These are phyloP conservation scores for Zymoseptoria tritici DNA, from an alignment of 2,329 filamentous ascomycete genomes.

Conservation along the genomic window DNA sequence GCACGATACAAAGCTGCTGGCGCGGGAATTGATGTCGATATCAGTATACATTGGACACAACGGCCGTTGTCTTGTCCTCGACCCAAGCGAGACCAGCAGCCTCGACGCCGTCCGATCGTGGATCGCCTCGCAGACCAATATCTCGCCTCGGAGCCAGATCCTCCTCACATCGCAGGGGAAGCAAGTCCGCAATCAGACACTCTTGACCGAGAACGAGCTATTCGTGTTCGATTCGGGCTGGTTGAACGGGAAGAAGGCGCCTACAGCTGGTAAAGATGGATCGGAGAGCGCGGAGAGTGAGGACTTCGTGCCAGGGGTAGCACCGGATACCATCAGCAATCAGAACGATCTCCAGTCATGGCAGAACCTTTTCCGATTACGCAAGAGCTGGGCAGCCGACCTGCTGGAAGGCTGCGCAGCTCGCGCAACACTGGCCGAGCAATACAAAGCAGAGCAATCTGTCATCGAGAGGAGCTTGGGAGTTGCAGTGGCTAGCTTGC, in stretches of 20 bases:
- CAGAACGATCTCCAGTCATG: slow-evolving; percentile 78
- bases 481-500: slow-evolving; percentile 78
- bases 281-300: slow-evolving; percentile 26
- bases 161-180: slow-evolving; percentile 78
- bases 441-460: slow-evolving; percentile 64
- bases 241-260: slow-evolving; percentile 22
- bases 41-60: slow-evolving; percentile 88
- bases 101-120: slow-evolving; percentile 79
- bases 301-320: slow-evolving; percentile 54
- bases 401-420: slow-evolving; percentile 61
- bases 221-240: slow-evolving; percentile 79
- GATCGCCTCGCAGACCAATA: slow-evolving; percentile 66
- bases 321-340: slow-evolving; percentile 75
- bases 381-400: slow-evolving; percentile 69
- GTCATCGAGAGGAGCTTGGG: slow-evolving; percentile 73
- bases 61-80: slow-evolving; percentile 75
- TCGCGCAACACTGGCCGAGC: slow-evolving; percentile 55
- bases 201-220: slow-evolving; percentile 81
- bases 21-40: slow-evolving; percentile 59
- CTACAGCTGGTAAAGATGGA: slow-evolving; percentile 36
- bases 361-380: slow-evolving; percentile 75
- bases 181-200: slow-evolving; percentile 70
- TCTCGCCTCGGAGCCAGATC: slow-evolving; percentile 73
- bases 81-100: slow-evolving; percentile 65
- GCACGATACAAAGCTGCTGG: slow-evolving; percentile 9